These are phyloP conservation scores for Musa balbisiana DNA, from an alignment of 202 grass and related monocot species.

Conservation along the genomic window DNA sequence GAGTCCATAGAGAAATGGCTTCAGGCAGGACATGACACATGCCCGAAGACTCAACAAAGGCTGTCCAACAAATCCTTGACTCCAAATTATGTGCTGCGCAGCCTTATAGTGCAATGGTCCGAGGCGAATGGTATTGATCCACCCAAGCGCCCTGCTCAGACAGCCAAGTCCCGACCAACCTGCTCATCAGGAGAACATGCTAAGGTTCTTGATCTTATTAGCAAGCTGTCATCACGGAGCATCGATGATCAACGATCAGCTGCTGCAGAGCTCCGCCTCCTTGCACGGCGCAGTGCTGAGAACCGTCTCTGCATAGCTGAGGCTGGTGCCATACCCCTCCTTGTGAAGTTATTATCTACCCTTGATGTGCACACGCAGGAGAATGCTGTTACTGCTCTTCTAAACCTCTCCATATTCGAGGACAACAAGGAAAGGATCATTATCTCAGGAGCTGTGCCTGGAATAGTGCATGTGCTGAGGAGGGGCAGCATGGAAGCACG, in stretches of 20 bases:
- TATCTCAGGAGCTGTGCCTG: conserved; percentile 62
- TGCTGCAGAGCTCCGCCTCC: conserved; percentile 68
- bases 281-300: conserved; percentile 72
- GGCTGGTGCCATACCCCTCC: conserved; percentile 84
- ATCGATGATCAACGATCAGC: conserved; percentile 52
- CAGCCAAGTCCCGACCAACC: conserved; percentile 34
- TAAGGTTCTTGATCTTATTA: conserved; percentile 66
- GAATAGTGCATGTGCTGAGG: conserved; percentile 74
- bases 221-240: conserved; percentile 70
- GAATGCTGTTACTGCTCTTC: conserved; percentile 71
- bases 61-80: conserved; percentile 69
- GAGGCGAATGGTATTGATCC: conserved; percentile 74
- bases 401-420: conserved; percentile 95
- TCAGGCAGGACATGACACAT: conserved; percentile 63
- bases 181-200: conserved; percentile 64
- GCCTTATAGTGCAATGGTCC: conserved; percentile 83
- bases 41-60: conserved; percentile 84
- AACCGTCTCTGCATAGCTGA: conserved; percentile 91
- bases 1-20: conserved; percentile 84
- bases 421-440: conserved; percentile 86
- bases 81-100: conserved; percentile 78
- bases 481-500: conserved; percentile 90
- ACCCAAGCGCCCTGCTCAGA: conserved; percentile 43
- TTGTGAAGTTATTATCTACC: conserved; percentile 71
- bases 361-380: conserved; percentile 64